These are phyloP conservation scores for Pichia sp. DNA, from an alignment of 1,139 yeast species.

Conservation along the genomic window DNA sequence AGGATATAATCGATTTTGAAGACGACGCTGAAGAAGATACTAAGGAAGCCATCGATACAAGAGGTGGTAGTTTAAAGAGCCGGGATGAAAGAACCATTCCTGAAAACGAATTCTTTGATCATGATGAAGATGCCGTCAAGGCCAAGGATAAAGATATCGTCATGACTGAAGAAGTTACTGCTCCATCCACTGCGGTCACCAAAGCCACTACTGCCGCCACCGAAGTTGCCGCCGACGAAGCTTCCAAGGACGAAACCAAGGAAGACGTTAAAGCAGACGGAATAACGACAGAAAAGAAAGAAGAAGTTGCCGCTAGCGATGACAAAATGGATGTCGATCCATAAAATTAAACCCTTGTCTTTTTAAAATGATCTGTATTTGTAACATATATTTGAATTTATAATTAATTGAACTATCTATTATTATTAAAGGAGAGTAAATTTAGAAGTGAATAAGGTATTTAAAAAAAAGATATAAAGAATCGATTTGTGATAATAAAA, in stretches of 20 bases:
- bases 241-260: background rate
- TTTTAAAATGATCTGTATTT: background rate
- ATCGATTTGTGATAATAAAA: no score
- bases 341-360: background rate
- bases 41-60: slow-evolving; percentile 72
- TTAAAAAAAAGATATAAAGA: background rate
- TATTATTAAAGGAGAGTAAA: no score
- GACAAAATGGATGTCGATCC: slow-evolving; percentile 6
- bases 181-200: no score
- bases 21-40: slow-evolving; percentile 79
- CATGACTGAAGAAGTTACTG: background rate
- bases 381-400: no score
- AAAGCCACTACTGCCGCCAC: no score
- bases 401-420: no score
- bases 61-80: slow-evolving; percentile 88
- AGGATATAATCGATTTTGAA: slow-evolving; percentile 79
- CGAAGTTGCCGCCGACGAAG: no score
- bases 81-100: slow-evolving; percentile 72
- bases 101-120: slow-evolving; percentile 67
- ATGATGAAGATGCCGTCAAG: slow-evolving; percentile 48
- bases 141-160: slow-evolving; percentile 21
- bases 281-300: slow-evolving; percentile 14
- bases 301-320: background rate
- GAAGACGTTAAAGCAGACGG: background rate
- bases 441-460: background rate